A percentile compares a stretch with the other conserved stretches of the same genome.
These are phyloP conservation scores for Peronospora destructor DNA, from an alignment of 352 stramenopile genomes.

Conservation along the genomic window DNA sequence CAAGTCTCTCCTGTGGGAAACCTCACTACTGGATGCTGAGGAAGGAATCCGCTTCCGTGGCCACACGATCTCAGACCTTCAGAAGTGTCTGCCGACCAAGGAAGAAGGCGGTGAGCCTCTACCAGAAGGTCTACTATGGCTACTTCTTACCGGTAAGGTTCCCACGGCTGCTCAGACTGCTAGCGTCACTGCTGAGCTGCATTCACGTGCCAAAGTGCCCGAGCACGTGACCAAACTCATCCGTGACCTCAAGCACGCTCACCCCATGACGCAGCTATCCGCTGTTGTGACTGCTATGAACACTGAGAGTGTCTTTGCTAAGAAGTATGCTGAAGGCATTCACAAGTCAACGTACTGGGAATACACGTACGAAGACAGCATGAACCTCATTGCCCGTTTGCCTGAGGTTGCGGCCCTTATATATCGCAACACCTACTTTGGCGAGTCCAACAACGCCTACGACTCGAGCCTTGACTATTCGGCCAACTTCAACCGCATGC, in stretches of 20 bases:
- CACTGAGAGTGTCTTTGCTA: conserved; percentile 94
- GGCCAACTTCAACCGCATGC: conserved; percentile 98
- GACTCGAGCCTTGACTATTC: conserved; percentile 97
- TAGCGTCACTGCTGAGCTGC: conserved; percentile 93
- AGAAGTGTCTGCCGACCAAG: conserved; percentile 91
- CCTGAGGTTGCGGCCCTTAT: conserved; percentile 97
- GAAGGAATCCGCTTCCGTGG: conserved; percentile 99
- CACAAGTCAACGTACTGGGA: conserved; percentile 98
- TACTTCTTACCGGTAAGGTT: conserved; percentile 96
- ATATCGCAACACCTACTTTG: conserved; percentile 98
- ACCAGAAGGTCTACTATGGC: conserved; percentile 95
- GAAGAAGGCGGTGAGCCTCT: conserved; percentile 92
- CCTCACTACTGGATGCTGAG: conserved; percentile 90
- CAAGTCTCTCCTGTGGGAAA: conserved; percentile 99
- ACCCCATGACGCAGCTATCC: conserved; percentile 99
- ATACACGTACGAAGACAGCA: conserved; percentile 96
- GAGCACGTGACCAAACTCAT: conserved; percentile 94
- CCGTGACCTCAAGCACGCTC: conserved; percentile 94
- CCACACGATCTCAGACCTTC: conserved; percentile 97
- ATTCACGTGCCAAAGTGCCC: conserved; percentile 91
- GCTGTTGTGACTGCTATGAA: conserved; percentile 91
- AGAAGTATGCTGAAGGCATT: conserved; percentile 94
- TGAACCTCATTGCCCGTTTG: conserved; percentile 96
- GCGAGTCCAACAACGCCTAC: conserved; percentile 89
- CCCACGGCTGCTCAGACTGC: conserved; percentile 95